Conservation (phyloP, 2,329 filamentous ascomycete species). For the Scedosporium minutisporum region DNA sequence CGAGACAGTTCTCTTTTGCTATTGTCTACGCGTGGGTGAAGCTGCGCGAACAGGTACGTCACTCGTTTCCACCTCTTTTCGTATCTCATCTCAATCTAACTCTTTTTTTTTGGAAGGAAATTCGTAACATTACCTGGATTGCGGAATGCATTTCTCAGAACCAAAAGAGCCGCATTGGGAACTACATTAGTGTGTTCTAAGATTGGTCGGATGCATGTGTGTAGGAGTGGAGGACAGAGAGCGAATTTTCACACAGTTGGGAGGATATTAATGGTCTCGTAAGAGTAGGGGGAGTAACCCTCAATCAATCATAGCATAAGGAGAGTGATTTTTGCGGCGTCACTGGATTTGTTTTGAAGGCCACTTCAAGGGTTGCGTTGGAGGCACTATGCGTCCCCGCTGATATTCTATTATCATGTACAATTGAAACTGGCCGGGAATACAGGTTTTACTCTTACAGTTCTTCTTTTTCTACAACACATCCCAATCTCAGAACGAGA, state of each 20-base stretch:
- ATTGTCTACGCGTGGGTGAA: slow-evolving; percentile 98
- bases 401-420: slow-evolving; percentile 7
- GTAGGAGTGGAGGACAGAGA: not conserved
- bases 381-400: not conserved
- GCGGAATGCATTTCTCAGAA: slow-evolving; percentile 99
- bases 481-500: slow-evolving; percentile 45
- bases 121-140: slow-evolving; percentile 99
- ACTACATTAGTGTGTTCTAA: slow-evolving; percentile 97
- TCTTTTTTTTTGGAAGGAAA: slow-evolving; percentile 67
- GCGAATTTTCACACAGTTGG: not conserved
- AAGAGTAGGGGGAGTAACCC: not conserved
- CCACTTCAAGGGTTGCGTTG: not conserved
- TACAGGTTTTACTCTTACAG: slow-evolving; percentile 7
- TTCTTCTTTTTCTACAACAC: not conserved
- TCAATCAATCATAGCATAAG: not conserved
- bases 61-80: not conserved
- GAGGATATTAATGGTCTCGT: not conserved
- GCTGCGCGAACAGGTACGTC: slow-evolving; percentile 82
- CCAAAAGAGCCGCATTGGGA: slow-evolving; percentile 97
- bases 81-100: slow-evolving; percentile 19
- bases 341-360: not conserved
- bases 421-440: slow-evolving; percentile 1
- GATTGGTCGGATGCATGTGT: slow-evolving; percentile 2
- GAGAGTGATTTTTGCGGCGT: not conserved
- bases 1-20: slow-evolving; percentile 86